Percentiles rank a stretch among this genome's conserved stretches.
These are phyloP conservation scores for Clonostachys solani DNA, from an alignment of 2,329 filamentous ascomycete genomes.

Conservation along the genomic window DNA sequence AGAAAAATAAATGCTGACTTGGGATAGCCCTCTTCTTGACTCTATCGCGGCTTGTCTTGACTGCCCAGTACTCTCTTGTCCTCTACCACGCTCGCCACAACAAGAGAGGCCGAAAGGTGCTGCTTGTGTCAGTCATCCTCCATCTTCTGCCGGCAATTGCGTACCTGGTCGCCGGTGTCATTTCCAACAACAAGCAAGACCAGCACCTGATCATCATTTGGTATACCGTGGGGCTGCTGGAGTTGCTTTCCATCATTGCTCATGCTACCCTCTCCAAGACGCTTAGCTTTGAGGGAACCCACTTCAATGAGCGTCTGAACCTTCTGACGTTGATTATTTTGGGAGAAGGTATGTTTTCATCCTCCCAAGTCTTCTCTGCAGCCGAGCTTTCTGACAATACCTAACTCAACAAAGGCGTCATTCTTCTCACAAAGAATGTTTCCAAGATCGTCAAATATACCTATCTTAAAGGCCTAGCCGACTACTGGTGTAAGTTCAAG, in stretches of 20 bases:
- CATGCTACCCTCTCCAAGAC: conserved; percentile 51
- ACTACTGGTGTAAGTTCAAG: no score
- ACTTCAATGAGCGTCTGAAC: conserved; percentile 59
- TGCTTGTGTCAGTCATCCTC: conserved; percentile 26
- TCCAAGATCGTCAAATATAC: conserved; percentile 36
- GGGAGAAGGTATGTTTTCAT: conserved; percentile 58
- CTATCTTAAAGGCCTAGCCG: no score
- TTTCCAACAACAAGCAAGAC: conserved; percentile 25
- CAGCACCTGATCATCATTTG: conserved; percentile 30
- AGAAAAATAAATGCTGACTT: conserved; percentile 5
- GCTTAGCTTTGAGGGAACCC: conserved; percentile 57
- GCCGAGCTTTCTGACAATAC: no score
- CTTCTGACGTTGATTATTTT: conserved; percentile 63
- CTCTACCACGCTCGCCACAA: conserved; percentile 35
- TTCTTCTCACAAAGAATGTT: conserved; percentile 43
- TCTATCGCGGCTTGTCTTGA: conserved; percentile 45
- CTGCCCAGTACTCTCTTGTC: conserved; percentile 47
- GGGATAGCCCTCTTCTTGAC: conserved; percentile 38
- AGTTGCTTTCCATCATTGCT: conserved; percentile 45
- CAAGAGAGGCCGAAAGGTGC: conserved; percentile 24
- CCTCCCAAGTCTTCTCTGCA: no score
- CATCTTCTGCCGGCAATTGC: conserved; percentile 27
- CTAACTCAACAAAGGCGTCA: background rate
- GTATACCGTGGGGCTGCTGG: conserved; percentile 50
- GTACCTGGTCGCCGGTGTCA: conserved; percentile 35